phyloP scores from a whole-genome alignment of 257 asterid genomes.

The Coffea canephora region DNA sequence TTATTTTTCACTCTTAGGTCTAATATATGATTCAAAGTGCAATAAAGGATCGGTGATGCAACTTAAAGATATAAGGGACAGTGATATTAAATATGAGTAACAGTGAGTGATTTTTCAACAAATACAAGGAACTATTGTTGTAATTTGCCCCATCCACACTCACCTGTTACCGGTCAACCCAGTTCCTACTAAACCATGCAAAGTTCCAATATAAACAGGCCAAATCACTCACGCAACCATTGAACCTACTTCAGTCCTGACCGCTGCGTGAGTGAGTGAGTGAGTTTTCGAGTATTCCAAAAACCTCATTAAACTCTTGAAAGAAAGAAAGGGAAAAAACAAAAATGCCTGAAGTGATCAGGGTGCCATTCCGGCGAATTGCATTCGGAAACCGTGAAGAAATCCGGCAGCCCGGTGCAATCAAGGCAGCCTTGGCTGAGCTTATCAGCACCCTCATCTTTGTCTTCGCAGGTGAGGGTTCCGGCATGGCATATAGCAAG shows the following conservation, averaged over 20 bases:
- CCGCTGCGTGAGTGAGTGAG: not conserved
- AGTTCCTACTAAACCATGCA: conserved; percentile 21
- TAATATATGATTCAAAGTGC: not conserved
- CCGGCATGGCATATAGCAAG: conserved; percentile 56
- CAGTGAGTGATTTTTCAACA: not conserved
- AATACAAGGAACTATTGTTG: not conserved
- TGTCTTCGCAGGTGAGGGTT: conserved; percentile 62
- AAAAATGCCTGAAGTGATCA: conserved; percentile 22
- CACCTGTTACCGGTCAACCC: conserved; percentile 28
- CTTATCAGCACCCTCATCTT: conserved; percentile 52
- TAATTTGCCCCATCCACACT: not conserved
- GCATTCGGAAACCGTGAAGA: conserved; percentile 45
- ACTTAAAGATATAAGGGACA: not conserved
- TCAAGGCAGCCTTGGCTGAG: conserved; percentile 67
- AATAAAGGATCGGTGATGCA: not conserved
- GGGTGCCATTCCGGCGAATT: conserved; percentile 48
- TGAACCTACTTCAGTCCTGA: not conserved
- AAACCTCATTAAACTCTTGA: not conserved
- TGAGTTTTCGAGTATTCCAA: too few relatives aligned
- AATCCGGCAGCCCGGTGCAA: conserved; percentile 45
- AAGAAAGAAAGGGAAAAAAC: not conserved
- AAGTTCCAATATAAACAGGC: conserved; percentile 25
- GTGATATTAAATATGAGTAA: not conserved
- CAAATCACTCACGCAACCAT: not conserved
- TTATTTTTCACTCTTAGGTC: too few relatives aligned